These are phyloP conservation scores for Lactarius evosmus DNA, from an alignment of 768 basidiomycete genomes.

Conservation along the genomic window DNA sequence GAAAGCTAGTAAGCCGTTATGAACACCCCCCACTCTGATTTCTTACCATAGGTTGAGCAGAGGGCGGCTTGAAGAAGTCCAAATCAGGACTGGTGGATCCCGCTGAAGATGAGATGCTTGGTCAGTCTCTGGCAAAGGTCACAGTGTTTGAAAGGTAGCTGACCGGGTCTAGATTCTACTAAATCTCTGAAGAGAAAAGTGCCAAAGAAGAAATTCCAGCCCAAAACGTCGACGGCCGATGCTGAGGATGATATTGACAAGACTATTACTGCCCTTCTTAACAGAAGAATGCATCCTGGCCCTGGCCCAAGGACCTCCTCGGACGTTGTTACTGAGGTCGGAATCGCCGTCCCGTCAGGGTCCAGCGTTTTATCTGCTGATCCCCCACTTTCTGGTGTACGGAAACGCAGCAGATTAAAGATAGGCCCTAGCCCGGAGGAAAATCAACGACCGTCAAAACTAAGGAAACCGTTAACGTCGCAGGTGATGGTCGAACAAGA, in stretches of 20 bases:
- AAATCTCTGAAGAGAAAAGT: not conserved
- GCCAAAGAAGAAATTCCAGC: slow-evolving; percentile 2
- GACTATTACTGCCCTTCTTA: slow-evolving; percentile 20
- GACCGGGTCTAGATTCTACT: slow-evolving; percentile 6
- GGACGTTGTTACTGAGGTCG: not conserved
- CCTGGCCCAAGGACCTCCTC: not conserved
- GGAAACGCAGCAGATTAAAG: slow-evolving; percentile 3
- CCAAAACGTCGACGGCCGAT: not conserved
- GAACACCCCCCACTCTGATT: not conserved
- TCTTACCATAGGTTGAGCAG: slow-evolving; percentile 7
- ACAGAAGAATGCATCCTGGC: slow-evolving; percentile 5
- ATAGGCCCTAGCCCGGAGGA: not conserved
- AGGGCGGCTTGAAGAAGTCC: not conserved
- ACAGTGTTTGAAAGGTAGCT: not conserved
- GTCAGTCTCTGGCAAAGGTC: slow-evolving; percentile 15
- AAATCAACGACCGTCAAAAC: not conserved
- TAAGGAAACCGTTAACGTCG: not conserved
- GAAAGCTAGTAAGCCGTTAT: slow-evolving; percentile 8
- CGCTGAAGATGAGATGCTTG: not conserved
- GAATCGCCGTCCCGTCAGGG: not conserved
- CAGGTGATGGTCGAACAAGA: not conserved
- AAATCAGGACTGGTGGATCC: slow-evolving; percentile 3
- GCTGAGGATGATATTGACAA: slow-evolving; percentile 19
- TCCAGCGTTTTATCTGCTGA: not conserved
- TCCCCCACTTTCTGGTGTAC: not conserved